Conservation (phyloP, 2,329 filamentous ascomycete species). For the Lasiodiplodia hormozganensis region DNA sequence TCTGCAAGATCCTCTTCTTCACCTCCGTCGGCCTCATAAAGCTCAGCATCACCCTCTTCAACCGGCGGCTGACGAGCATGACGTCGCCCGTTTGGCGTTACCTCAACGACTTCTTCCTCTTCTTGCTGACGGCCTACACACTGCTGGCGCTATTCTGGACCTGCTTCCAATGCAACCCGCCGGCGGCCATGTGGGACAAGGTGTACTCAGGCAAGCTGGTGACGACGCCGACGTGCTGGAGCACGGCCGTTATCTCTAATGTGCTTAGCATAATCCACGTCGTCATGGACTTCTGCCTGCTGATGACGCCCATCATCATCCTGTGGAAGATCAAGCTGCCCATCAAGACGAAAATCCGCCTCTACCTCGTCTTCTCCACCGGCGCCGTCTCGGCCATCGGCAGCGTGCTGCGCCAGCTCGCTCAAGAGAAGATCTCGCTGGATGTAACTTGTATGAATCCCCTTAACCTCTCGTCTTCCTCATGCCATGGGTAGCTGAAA, state of each 20-base stretch:
- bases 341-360: slow-evolving; percentile 39
- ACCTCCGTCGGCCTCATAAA: slow-evolving; percentile 46
- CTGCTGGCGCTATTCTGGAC: slow-evolving; percentile 42
- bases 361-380: slow-evolving; percentile 44
- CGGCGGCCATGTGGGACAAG: slow-evolving; percentile 38
- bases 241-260: slow-evolving; percentile 33
- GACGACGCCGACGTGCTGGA: slow-evolving; percentile 34
- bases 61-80: slow-evolving; percentile 45
- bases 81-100: slow-evolving; percentile 40
- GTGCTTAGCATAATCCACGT: slow-evolving; percentile 44
- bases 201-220: slow-evolving; percentile 35
- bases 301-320: slow-evolving; percentile 45
- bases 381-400: slow-evolving; percentile 43
- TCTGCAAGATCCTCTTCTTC: slow-evolving; percentile 39
- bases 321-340: slow-evolving; percentile 45
- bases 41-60: slow-evolving; percentile 47
- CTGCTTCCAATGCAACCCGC: slow-evolving; percentile 40
- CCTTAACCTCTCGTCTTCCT: not conserved
- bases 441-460: slow-evolving; percentile 15
- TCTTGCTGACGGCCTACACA: slow-evolving; percentile 39
- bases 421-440: slow-evolving; percentile 10
- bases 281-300: slow-evolving; percentile 43
- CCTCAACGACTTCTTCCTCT: slow-evolving; percentile 43
- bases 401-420: slow-evolving; percentile 25
- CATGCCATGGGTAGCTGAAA: too few species aligned